Base-by-base conservation (phyloP, 1,284 basidiomycete genomes). In the Schizophyllum commune region DNA sequence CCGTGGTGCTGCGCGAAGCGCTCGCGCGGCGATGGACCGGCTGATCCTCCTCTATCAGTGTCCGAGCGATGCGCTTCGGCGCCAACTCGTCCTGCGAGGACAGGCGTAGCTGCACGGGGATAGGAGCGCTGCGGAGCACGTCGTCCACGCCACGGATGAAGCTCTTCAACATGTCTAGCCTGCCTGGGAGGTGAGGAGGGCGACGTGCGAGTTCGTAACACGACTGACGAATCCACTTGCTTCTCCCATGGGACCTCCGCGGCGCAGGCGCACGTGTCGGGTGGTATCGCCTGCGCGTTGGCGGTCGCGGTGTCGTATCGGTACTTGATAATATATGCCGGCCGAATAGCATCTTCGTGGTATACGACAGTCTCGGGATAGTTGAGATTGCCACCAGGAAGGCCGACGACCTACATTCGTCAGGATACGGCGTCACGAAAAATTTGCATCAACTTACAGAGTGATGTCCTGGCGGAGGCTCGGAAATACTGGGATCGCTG, bases 331-430 rank as follows among this genome's bases (percentile, higher is more conserved):
- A 85, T 71, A 68, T 79, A 85, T 0, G 83, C 83, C 32, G 83
- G 83, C 19, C 83, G 77, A 62, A 84, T 78, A 32, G 83, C 83
- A 63, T 83, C 82, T 64, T 84, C 83, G 56, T 74, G 67, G 64
- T 85, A 85, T 8, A 84, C 83, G 11, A 85, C 82, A 1, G 81
- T 84, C 68, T 85, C 84, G 70, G 81, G 80, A 62, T 83, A 84
- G 67, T 85, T 85, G 52, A 85, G 70, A 64, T 82, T 79, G 56
- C 70, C 73, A 5, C 83, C 84, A 21, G 83, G 83, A 63, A 81
- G 74, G 3, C 83, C 83, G 27, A 77, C 65, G 13, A 79, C 74
- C 78, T 79, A 55, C 62, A n/a, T 62, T 52, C 34, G 5, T 20
- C 9, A 17, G 56, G 17, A 17, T 47, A 21, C 22, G 52, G 13